These are phyloP conservation scores for Chaetoceros tenuissimus DNA, from an alignment of 108 stramenopile genomes.

Conservation along the genomic window DNA sequence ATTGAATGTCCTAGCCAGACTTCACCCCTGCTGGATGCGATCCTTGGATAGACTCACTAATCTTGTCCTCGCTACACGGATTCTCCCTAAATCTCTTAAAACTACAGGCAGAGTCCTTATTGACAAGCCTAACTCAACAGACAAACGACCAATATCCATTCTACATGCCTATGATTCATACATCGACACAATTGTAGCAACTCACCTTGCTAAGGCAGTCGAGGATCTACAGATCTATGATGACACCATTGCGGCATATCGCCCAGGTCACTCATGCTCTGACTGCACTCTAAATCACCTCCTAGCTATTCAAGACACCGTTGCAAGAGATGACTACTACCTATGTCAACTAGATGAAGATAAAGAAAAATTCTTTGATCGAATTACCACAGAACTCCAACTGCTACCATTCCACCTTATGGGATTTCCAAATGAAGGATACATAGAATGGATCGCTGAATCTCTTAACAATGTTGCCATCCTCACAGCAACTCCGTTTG, in stretches of 20 bases:
- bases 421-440: background rate
- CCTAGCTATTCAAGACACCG: background rate
- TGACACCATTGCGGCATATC: background rate
- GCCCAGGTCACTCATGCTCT: background rate
- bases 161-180: background rate
- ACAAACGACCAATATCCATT: background rate
- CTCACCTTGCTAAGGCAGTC: background rate
- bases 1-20: background rate
- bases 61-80: background rate
- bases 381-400: background rate
- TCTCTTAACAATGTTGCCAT: background rate
- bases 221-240: background rate
- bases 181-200: background rate
- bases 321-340: background rate
- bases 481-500: background rate
- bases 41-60: background rate
- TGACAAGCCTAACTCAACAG: background rate
- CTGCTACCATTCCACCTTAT: background rate
- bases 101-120: background rate
- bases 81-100: background rate
- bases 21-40: background rate
- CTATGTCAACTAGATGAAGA: background rate
- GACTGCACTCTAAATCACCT: background rate
- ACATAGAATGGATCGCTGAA: constrained; percentile 1
- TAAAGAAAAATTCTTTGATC: constrained; percentile 7